Percentiles rank a stretch among this genome's conserved stretches.
Conservation (phyloP, 2,329 filamentous ascomycete genomes). For the Sphaerulina musiva region DNA sequence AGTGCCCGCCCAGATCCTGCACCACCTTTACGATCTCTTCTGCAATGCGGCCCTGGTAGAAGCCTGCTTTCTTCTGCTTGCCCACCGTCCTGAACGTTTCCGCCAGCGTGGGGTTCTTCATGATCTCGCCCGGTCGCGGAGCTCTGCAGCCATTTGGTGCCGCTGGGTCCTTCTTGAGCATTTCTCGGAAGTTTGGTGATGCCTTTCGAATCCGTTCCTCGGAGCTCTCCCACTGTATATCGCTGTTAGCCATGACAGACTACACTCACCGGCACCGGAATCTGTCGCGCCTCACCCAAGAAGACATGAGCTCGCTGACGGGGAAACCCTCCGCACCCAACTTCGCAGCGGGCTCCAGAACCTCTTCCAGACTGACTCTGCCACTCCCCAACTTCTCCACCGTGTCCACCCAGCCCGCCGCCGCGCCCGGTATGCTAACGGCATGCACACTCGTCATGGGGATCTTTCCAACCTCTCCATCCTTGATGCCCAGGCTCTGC, state of each 20-base stretch:
- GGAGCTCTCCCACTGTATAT: constrained; percentile 60
- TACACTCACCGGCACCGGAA: not conserved
- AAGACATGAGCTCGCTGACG: constrained; percentile 70
- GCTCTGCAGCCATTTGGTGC: constrained; percentile 64
- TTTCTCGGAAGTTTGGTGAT: constrained; percentile 79
- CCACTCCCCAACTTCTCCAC: constrained; percentile 85
- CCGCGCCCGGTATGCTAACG: constrained; percentile 81
- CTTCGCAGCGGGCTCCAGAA: constrained; percentile 75
- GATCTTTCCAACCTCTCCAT: constrained; percentile 54
- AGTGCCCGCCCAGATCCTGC: constrained; percentile 65
- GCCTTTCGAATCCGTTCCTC: constrained; percentile 61
- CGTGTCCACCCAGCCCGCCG: constrained; percentile 88
- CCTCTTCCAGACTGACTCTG: constrained; percentile 66
- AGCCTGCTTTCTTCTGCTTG: constrained; percentile 76
- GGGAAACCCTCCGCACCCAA: constrained; percentile 85
- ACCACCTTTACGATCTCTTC: constrained; percentile 74
- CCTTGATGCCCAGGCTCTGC: constrained; percentile 59
- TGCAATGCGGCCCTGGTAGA: constrained; percentile 80
- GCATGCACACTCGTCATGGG: constrained; percentile 71
- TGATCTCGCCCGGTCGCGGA: constrained; percentile 74
- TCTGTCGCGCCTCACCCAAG: constrained; percentile 52
- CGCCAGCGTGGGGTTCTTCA: constrained; percentile 77
- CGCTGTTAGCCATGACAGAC: not conserved
- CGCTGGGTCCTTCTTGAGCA: constrained; percentile 70
- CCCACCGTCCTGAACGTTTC: constrained; percentile 74